Evolutionary conservation across 1,284 basidiomycete species (phyloP).

Genomic region (Fomitiporia mediterranea): DNA sequence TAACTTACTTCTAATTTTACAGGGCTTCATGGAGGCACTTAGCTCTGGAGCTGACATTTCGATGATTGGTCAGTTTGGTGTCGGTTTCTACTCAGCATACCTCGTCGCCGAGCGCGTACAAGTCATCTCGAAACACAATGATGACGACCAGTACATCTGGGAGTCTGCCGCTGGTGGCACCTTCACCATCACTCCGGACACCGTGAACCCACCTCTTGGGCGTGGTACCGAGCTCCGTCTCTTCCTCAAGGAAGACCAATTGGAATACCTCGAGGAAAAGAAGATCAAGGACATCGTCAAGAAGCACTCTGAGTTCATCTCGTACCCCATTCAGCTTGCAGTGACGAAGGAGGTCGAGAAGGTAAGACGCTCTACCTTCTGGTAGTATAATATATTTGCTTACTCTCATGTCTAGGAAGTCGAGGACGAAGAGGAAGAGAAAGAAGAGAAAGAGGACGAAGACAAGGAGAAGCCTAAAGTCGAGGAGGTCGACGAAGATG

Average conservation of each 20-base stretch:
- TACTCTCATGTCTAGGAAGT: conserved; percentile 59
- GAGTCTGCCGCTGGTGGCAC: conserved; percentile 99
- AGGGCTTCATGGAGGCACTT: conserved; percentile 98
- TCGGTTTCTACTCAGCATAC: conserved; percentile 99
- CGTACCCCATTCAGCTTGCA: conserved; percentile 98
- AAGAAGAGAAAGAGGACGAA: conserved; percentile 71
- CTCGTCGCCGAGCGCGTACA: conserved; percentile 98
- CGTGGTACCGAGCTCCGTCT: conserved; percentile 96
- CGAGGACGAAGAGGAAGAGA: conserved; percentile 73
- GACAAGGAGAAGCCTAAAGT: conserved; percentile 70
- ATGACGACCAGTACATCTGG: conserved; percentile 99
- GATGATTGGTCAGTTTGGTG: conserved; percentile 94
- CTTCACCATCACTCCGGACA: conserved; percentile 97
- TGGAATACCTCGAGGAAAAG: conserved; percentile 99
- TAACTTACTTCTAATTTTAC: conserved; percentile 18
- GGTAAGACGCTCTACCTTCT: conserved; percentile 39
- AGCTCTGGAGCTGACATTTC: conserved; percentile 96
- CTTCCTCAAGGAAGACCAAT: conserved; percentile 97
- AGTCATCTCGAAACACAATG: conserved; percentile 99
- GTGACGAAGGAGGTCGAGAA: conserved; percentile 99
- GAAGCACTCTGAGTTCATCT: conserved; percentile 99
- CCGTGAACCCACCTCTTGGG: conserved; percentile 83
- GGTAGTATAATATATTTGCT: conserved; percentile 6
- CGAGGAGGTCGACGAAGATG: conserved; percentile 76
- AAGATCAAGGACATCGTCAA: conserved; percentile 99